phyloP scores from a whole-genome alignment of 2,329 filamentous ascomycete species.

The Coleophoma cylindrospora region DNA sequence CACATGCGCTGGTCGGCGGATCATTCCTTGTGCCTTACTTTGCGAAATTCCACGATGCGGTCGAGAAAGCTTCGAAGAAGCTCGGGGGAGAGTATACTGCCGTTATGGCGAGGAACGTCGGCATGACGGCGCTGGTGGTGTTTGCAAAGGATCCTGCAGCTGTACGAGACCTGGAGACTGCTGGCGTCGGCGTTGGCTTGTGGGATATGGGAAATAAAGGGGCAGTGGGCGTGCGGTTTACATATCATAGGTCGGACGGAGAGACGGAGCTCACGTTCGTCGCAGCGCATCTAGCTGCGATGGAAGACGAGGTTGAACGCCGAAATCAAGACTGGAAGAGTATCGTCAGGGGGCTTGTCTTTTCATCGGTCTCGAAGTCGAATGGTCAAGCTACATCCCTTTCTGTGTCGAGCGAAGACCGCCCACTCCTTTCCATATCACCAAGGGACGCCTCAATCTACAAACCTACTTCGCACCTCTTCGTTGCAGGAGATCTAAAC shows the following conservation, averaged over 20 bases:
- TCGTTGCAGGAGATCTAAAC: constrained; percentile 89
- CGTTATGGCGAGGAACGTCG: constrained; percentile 68
- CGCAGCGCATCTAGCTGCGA: constrained; percentile 80
- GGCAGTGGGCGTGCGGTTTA: constrained; percentile 72
- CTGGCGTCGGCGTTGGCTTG: constrained; percentile 77
- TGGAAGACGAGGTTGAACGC: constrained; percentile 71
- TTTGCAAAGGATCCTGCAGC: constrained; percentile 64
- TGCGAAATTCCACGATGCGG: constrained; percentile 61
- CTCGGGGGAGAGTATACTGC: constrained; percentile 56
- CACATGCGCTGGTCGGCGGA: constrained; percentile 79
- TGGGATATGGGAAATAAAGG: constrained; percentile 95
- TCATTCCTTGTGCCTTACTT: constrained; percentile 76
- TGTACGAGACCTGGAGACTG: constrained; percentile 66
- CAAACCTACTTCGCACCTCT: constrained; percentile 69
- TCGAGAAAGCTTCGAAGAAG: constrained; percentile 59
- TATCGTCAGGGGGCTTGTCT: constrained; percentile 76
- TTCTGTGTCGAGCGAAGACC: constrained; percentile 28
- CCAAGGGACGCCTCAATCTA: constrained; percentile 61
- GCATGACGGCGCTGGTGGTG: constrained; percentile 86
- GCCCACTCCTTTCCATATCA: constrained; percentile 31
- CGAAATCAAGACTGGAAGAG: constrained; percentile 86
- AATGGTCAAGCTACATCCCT: constrained; percentile 9
- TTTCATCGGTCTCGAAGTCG: constrained; percentile 41
- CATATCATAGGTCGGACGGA: constrained; percentile 39
- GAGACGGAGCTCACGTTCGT: constrained; percentile 75